These are phyloP conservation scores for Kwoniella mangroviensis DNA, from an alignment of 768 basidiomycete genomes.

Conservation along the genomic window DNA sequence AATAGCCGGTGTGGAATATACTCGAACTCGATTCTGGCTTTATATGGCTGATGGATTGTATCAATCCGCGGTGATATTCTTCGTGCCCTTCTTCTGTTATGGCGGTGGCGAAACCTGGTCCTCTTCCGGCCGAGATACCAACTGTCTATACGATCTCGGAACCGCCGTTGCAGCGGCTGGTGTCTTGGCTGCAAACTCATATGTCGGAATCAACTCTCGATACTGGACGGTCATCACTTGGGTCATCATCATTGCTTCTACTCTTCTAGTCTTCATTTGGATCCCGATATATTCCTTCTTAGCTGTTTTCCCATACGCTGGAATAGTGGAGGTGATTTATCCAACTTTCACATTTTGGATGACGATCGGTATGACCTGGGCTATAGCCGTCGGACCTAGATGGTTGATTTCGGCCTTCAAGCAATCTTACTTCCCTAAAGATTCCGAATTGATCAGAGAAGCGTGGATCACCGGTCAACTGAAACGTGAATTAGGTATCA, in stretches of 20 bases:
- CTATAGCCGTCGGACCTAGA: slow-evolving; percentile 77
- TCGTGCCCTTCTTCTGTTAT: slow-evolving; percentile 70
- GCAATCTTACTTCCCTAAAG: slow-evolving; percentile 74
- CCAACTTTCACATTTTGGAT: slow-evolving; percentile 83
- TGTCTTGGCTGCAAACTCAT: slow-evolving; percentile 84
- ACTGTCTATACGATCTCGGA: slow-evolving; percentile 83
- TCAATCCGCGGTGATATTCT: slow-evolving; percentile 85
- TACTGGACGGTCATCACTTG: slow-evolving; percentile 68
- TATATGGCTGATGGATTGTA: slow-evolving; percentile 95
- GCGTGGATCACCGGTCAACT: slow-evolving; percentile 58
- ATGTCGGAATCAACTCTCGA: slow-evolving; percentile 84
- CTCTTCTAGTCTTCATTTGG: slow-evolving; percentile 73
- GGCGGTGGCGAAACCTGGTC: slow-evolving; percentile 70
- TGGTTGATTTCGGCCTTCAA: slow-evolving; percentile 76
- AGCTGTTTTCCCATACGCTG: slow-evolving; percentile 70
- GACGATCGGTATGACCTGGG: slow-evolving; percentile 70
- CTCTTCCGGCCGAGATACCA: slow-evolving; percentile 71
- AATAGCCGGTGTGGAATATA: slow-evolving; percentile 91
- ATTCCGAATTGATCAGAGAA: slow-evolving; percentile 89
- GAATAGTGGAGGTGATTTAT: slow-evolving; percentile 75
- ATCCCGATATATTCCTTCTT: slow-evolving; percentile 86
- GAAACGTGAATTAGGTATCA: slow-evolving; percentile 47
- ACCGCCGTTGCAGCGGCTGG: slow-evolving; percentile 87
- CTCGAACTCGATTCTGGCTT: slow-evolving; percentile 85
- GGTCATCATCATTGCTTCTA: slow-evolving; percentile 49